Base-by-base conservation (phyloP, 192 early-diverging fungal species). In the Entrophospora sp. region DNA sequence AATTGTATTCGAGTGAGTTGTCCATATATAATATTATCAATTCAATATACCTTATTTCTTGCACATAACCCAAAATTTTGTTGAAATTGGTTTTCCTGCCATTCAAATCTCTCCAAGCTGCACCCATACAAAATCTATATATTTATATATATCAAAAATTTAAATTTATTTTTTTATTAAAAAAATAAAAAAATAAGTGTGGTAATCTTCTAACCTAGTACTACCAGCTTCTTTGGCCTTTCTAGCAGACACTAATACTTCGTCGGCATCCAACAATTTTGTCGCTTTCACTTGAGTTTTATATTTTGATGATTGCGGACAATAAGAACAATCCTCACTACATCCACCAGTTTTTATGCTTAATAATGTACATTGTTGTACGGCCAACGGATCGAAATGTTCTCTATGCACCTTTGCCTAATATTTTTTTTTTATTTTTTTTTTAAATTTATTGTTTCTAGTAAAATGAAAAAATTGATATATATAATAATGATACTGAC, bases 301-400 rank as follows among this genome's bases (percentile, higher is more conserved):
- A 74, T 91, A 83, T 40, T 73, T 71, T 18, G 87, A 89, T 16
- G 90, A 91, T 66, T 91, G 90, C 8, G 87, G 87, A 72, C 86
- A 87, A 72, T 91, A 91, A 46, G 87, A 80, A 73, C 90, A 91
- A 73, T 91, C 90, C 71, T 91, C 90, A 13, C 81, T 79, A 68
- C 90, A 91, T 24, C 90, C 90, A 55, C 90, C 90, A 20, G 90
- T 89, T 75, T 91, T 91, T 77, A 91, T 91, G 56, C 79, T 83
- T 44, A 89, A 64, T 4, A 91, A 76, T 8, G 90, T 91, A 72
- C 86, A 90, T 69, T 88, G 88, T 77, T 91, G 90, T 20, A 91
- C 87, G 32, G 81, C 82, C 37, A 81, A 71, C 10, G 85, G 77
- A 73, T 90, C 79, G 69, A 83, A 82, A 75, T 86, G 72, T 28